Evolutionary conservation across 495 filamentous ascomycete genomes (phyloP), one percentile per base, ranked within the genome.

Genomic region (Chaetomidium leptoderma): DNA sequence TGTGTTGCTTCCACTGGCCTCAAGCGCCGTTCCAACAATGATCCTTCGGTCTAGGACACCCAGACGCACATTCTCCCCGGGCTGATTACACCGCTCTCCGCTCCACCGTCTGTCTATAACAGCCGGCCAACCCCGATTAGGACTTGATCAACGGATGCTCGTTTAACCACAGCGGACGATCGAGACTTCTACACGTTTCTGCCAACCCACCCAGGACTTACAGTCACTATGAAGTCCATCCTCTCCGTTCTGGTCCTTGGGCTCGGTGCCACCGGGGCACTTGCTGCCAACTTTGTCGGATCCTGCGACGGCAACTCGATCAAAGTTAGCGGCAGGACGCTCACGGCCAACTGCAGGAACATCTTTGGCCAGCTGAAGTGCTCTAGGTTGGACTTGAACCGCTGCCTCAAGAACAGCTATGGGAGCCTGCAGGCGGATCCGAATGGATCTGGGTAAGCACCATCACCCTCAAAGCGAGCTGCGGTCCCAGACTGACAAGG

Each of bases 321-420:
- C 60, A 59, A 61, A 17, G 42, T 67, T 50, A 35, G 16, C n/a
- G 63, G 63, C n/a, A 56, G 45, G 47, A 61, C 53, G 10, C 58
- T 67, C 13, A 60, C 54, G 7, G 63, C 65, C 16, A 65, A 55
- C 46, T 67, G 65, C 60, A 46, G 27, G 14, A 63, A 65, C 48
- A 67, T 65, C 17, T 40, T 47, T 19, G 62, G 62, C 2, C 39
- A 53, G 8, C 33, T 37, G 27, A 57, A 45, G 26, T 67, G 65
- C 47, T 59, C 57, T 55, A 65, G 52, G 47, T 43, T 67, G 7
- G 58, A 67, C 26, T 58, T 67, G 16, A 65, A 61, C 65, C 51
- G 49, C n/a, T 67, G 65, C 27, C 26, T 67, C 35, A 65, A 61
- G 52, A 67, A 67, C 58, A 54, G 10, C 16, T 63, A 57, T 21